Evolutionary conservation across 192 early-diverging fungal genomes (phyloP), one percentile per base, ranked within the genome.

Genomic region (Backusella macrospora): DNA sequence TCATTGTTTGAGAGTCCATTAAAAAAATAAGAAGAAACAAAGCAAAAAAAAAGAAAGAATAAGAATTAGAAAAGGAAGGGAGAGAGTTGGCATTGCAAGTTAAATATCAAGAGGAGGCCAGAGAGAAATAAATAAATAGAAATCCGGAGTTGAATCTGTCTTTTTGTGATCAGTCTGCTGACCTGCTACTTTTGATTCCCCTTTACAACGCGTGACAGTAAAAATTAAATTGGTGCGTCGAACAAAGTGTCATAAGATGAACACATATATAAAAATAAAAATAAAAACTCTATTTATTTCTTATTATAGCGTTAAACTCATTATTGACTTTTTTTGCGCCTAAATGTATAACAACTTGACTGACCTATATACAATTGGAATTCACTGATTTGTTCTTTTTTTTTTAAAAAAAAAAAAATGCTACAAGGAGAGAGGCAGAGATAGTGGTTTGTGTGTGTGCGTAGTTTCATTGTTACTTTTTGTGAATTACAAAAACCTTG

Each of bases 111-210:
- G 21, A 10, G 21, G 21, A 59, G 49, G n/a, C 7, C n/a, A 59
- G 21, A 14, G 45, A 12, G 13, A 46, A 12, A 4, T 46, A 46
- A 46, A 59, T 59, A 59, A 59, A 59, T 59, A 59, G 52, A 59
- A 59, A 59, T 59, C 52, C 52, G 52, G 52, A 59, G 52, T 59
- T 59, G 52, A 59, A 59, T 59, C 52, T 59, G 52, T 12, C 52
- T 59, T 59, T 59, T 59, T 59, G 52, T 59, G 52, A 59, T 59
- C 52, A 59, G 52, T 59, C 52, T 59, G 52, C 52, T 59, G 52
- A 59, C 52, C 52, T 59, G 52, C 52, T 59, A 59, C 52, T 59
- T 59, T 59, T 26, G 52, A 59, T 59, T 59, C 52, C 52, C 49
- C 52, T 59, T 59, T 59, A 59, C 52, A 59, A 59, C 52, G 52